These are phyloP conservation scores for Wickerhamiella sergipiensis DNA, from an alignment of 805 yeast species.

Conservation along the genomic window DNA sequence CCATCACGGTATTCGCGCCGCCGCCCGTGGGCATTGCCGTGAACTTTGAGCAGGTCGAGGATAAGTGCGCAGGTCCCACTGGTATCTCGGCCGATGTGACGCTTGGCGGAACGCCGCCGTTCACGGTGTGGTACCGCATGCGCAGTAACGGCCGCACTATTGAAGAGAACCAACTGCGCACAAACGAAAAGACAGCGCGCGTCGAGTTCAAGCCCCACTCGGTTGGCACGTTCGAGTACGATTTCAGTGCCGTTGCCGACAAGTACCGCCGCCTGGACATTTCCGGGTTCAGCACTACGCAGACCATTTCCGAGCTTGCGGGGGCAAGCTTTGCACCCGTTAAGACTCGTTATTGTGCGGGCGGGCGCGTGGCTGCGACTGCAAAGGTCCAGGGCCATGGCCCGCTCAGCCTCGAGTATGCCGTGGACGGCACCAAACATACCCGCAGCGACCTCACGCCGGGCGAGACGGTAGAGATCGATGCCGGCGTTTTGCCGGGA, in stretches of 20 bases:
- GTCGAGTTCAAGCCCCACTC: constrained; percentile 61
- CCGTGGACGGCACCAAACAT: constrained; percentile 26
- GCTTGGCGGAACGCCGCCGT: constrained; percentile 72
- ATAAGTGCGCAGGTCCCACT: constrained; percentile 83
- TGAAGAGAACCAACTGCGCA: constrained; percentile 21
- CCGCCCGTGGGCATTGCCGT: constrained; percentile 38
- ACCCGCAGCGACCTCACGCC: constrained; percentile 1
- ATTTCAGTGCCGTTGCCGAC: constrained; percentile 48
- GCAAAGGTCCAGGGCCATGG: constrained; percentile 61
- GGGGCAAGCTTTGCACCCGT: constrained; percentile 26
- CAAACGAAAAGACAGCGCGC: constrained; percentile 32
- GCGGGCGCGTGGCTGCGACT: constrained; percentile 35
- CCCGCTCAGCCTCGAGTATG: constrained; percentile 63
- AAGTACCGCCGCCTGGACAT: constrained; percentile 28
- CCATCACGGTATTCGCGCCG: constrained; percentile 43
- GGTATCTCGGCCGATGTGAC: constrained; percentile 65
- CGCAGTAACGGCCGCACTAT: constrained; percentile 26
- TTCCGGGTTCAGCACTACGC: constrained; percentile 17
- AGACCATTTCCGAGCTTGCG: constrained; percentile 26
- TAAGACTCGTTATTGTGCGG: constrained; percentile 32
- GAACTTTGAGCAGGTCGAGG: constrained; percentile 45
- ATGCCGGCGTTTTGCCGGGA: constrained; percentile 28
- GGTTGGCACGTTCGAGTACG: constrained; percentile 72
- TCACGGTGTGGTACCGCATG: constrained; percentile 46
- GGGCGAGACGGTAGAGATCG: not conserved